Conservation (phyloP, 1,139 yeast genomes). For the Debaryomyces singareniensis region DNA sequence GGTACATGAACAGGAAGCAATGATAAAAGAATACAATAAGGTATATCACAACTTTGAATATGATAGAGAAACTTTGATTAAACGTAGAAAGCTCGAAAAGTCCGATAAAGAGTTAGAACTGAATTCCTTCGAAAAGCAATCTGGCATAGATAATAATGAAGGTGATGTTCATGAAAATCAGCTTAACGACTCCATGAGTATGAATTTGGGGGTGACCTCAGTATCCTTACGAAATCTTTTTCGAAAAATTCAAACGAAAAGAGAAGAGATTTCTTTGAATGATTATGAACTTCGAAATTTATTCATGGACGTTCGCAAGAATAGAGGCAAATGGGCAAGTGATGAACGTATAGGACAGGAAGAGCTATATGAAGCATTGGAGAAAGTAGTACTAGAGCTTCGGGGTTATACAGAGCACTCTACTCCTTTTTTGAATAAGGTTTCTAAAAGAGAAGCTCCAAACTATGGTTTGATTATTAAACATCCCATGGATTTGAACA, state of each 20-base stretch:
- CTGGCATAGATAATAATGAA: slow-evolving; percentile 7
- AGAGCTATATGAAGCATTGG: slow-evolving; percentile 95
- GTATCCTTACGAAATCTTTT: slow-evolving; percentile 79
- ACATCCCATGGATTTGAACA: slow-evolving; percentile 93
- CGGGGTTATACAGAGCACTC: slow-evolving; percentile 95
- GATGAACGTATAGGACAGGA: slow-evolving; percentile 96
- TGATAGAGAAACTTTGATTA: slow-evolving; percentile 71
- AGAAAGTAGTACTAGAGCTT: slow-evolving; percentile 83
- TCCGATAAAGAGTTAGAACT: slow-evolving; percentile 62
- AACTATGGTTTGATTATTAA: slow-evolving; percentile 86
- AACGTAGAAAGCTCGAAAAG: slow-evolving; percentile 72
- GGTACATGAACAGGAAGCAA: slow-evolving; percentile 31
- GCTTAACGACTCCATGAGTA: slow-evolving; percentile 15
- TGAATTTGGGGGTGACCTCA: slow-evolving; percentile 70
- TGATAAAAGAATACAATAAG: slow-evolving; percentile 42
- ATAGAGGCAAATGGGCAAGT: slow-evolving; percentile 94
- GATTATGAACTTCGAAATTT: slow-evolving; percentile 81
- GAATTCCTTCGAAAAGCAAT: slow-evolving; percentile 2
- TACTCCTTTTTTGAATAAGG: slow-evolving; percentile 90
- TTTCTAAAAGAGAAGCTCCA: slow-evolving; percentile 95
- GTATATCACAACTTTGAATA: slow-evolving; percentile 81
- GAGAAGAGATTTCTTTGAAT: slow-evolving; percentile 69
- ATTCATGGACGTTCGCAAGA: slow-evolving; percentile 88
- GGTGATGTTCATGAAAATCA: slow-evolving; percentile 7
- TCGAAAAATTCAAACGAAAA: slow-evolving; percentile 67